A percentile compares a stretch with the other conserved stretches of the same genome.
These are phyloP conservation scores for Gyrodon lividus DNA, from an alignment of 768 basidiomycete genomes.

Conservation along the genomic window DNA sequence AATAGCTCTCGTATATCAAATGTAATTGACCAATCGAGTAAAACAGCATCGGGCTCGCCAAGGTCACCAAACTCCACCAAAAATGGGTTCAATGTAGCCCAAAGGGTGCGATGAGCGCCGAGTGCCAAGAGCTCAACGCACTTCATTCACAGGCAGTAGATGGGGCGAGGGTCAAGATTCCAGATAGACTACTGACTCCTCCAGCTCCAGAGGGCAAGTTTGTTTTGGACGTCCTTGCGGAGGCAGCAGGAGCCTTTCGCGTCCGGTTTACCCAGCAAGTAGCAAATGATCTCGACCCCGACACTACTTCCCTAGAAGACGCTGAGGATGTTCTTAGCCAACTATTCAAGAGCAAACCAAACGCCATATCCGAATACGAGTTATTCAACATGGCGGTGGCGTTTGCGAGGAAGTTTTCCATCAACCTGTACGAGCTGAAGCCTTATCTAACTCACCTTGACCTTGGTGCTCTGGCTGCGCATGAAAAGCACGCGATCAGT, in stretches of 20 bases:
- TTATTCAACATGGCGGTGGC: constrained; percentile 50
- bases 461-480: constrained; percentile 51
- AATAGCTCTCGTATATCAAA: neutral
- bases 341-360: constrained; percentile 50
- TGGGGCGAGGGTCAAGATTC: constrained; percentile 57
- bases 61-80: constrained; percentile 53
- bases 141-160: constrained; percentile 71
- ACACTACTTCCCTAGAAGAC: constrained; percentile 37
- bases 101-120: constrained; percentile 54
- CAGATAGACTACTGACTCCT: constrained; percentile 51
- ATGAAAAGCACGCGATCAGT: constrained; percentile 54
- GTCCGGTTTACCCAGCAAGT: constrained; percentile 37
- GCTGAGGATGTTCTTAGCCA: constrained; percentile 39
- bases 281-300: constrained; percentile 19
- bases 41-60: constrained; percentile 55
- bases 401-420: constrained; percentile 40
- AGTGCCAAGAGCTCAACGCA: constrained; percentile 73
- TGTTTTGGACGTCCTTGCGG: constrained; percentile 52
- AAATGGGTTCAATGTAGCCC: constrained; percentile 59
- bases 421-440: constrained; percentile 40
- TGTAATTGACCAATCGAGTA: neutral
- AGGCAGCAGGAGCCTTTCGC: constrained; percentile 46
- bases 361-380: constrained; percentile 61
- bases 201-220: constrained; percentile 43
- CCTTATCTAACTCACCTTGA: constrained; percentile 53